phyloP scores from a whole-genome alignment of 805 yeast species.

The Ogataea haglerorum region DNA sequence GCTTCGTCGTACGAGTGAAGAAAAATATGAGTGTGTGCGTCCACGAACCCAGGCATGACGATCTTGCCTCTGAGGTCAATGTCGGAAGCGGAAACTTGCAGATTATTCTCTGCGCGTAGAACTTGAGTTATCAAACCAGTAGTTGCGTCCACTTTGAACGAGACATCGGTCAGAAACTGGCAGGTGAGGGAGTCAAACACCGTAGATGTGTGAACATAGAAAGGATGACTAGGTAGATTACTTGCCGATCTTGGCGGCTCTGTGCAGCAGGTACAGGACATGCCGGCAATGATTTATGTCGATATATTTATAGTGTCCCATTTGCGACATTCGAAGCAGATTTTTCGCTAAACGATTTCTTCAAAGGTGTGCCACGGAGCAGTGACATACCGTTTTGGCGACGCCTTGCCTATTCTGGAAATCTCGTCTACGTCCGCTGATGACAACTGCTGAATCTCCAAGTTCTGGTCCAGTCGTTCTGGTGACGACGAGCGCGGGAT shows the following conservation, averaged over 20 bases:
- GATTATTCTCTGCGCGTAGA: conserved; percentile 7
- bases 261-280: no score
- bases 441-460: conserved; percentile 33
- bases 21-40: conserved; percentile 31
- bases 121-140: conserved; percentile 20
- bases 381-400: not conserved
- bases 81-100: conserved; percentile 12
- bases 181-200: not conserved
- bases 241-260: no score
- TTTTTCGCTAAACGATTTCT: not conserved
- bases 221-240: no score
- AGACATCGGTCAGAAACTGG: conserved; percentile 14
- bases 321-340: no score
- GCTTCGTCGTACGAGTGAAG: conserved; percentile 29
- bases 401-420: conserved; percentile 9
- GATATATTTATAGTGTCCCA: no score
- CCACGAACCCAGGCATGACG: conserved; percentile 30
- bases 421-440: conserved; percentile 31
- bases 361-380: not conserved
- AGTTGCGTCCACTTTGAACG: conserved; percentile 21
- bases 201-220: no score
- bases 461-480: conserved; percentile 35
- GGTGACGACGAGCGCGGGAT: conserved; percentile 41
- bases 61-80: conserved; percentile 24
- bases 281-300: no score